Evolutionary conservation across 306 rosid genomes (phyloP).

Genomic region (Myrica gale): DNA sequence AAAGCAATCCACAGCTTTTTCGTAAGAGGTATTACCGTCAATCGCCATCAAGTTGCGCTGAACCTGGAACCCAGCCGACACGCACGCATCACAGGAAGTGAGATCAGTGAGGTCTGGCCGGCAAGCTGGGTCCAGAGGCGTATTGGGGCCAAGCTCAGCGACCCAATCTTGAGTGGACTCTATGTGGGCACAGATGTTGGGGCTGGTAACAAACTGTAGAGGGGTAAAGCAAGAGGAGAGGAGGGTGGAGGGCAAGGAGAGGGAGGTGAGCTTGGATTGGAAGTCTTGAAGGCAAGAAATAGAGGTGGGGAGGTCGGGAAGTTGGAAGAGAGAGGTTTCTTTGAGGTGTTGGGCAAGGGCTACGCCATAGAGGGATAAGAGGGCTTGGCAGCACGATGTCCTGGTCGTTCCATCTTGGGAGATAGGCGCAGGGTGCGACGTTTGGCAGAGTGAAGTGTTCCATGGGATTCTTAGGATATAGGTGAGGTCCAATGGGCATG

Average conservation of each 20-base stretch:
- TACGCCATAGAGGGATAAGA: slow-evolving; percentile 57
- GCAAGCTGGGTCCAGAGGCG: slow-evolving; percentile 54
- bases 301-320: slow-evolving; percentile 55
- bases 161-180: slow-evolving; percentile 57
- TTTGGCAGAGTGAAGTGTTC: slow-evolving; percentile 58
- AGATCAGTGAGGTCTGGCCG: slow-evolving; percentile 52
- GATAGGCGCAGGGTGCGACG: slow-evolving; percentile 28
- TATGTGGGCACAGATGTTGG: slow-evolving; percentile 58
- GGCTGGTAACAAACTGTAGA: slow-evolving; percentile 53
- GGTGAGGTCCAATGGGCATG: slow-evolving; percentile 74
- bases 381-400: slow-evolving; percentile 52
- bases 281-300: slow-evolving; percentile 57
- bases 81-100: slow-evolving; percentile 58
- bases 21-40: slow-evolving; percentile 67
- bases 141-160: slow-evolving; percentile 38
- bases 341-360: slow-evolving; percentile 62
- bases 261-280: slow-evolving; percentile 54
- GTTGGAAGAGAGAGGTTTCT: slow-evolving; percentile 62
- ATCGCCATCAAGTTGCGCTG: slow-evolving; percentile 31
- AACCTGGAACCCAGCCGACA: slow-evolving; percentile 47
- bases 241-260: slow-evolving; percentile 41
- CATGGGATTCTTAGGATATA: slow-evolving; percentile 65
- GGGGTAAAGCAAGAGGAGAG: slow-evolving; percentile 54
- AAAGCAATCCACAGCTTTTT: slow-evolving; percentile 41
- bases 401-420: slow-evolving; percentile 11